phyloP scores from a whole-genome alignment of 2,329 filamentous ascomycete genomes.

The Phialocephala sp. region DNA sequence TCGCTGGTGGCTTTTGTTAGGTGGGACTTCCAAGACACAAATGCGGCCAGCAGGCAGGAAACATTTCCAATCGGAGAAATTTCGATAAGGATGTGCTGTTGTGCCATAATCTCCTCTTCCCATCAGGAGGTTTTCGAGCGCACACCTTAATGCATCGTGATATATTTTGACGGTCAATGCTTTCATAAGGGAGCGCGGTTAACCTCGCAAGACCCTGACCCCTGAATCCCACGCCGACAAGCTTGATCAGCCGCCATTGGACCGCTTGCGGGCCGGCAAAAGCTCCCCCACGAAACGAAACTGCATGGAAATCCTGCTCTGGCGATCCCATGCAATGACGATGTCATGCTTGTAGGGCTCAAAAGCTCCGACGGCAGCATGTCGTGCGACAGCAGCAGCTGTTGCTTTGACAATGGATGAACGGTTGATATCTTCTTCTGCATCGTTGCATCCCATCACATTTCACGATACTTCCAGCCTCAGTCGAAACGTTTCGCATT shows the following conservation, averaged over 20 bases:
- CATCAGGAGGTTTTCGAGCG: not conserved
- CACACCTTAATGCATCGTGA: constrained; percentile 4
- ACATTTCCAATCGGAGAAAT: not conserved
- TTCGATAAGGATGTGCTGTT: not conserved
- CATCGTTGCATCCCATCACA: not conserved
- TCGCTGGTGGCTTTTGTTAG: not conserved
- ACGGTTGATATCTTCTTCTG: not conserved
- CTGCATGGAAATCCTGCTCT: constrained; percentile 17
- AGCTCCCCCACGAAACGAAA: not conserved
- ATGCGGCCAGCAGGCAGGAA: not conserved
- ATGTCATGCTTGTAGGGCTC: constrained; percentile 13
- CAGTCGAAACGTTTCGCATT: not conserved
- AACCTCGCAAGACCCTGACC: not conserved
- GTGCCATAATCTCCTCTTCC: not conserved
- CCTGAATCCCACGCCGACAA: not conserved
- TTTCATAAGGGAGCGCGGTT: not conserved
- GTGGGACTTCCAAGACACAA: not conserved
- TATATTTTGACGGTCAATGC: constrained; percentile 4
- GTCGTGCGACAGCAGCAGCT: constrained; percentile 13
- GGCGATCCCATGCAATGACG: constrained; percentile 19
- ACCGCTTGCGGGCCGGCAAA: not conserved
- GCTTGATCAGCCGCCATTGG: not conserved
- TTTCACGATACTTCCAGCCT: constrained; percentile 11
- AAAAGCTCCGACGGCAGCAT: constrained; percentile 7
- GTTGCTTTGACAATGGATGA: constrained; percentile 2